Base-by-base conservation (phyloP, 805 yeast species). In the Pichia deserticola region DNA sequence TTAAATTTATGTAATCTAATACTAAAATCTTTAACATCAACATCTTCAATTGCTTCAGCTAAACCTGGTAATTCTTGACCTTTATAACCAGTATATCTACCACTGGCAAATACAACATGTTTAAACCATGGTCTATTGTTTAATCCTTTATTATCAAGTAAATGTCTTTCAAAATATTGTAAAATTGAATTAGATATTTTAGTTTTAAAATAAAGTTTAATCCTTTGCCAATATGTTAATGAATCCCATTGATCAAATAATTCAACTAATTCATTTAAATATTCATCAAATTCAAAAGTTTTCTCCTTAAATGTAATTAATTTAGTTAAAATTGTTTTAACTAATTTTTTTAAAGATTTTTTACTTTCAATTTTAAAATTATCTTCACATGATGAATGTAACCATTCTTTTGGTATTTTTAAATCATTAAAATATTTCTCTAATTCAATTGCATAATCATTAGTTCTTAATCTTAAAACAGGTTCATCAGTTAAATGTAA, bases 51-150 rank as follows among this genome's bases (percentile, higher is more conserved):
- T 0, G 80, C 75, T 57, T 81, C 85, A 6, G 67, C 67, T 37
- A 80, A 61, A 0, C 79, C 82, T 1, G 85, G 84, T 48, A 79
- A 65, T 37, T 74, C 69, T 48, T 76, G 79, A 5, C 82, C 83
- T n/a, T 75, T 73, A 53, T 80, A 79, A 2, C 85, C 85, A 0
- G 82, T 79, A 63, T 76, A 74, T 44, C 81, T 61, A 2, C 82
- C 83, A 44, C 82, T 78, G 3, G 84, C 80, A 60, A 67, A 80
- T n/a, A 79, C 70, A 40, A 74, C 64, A 59, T 81, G 86, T 60
- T 74, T 78, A 65, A 75, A 80, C 84, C 84, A 81, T 2, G 69
- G 60, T 47, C 85, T 69, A 40, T 65, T 69, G 13, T 70, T 72
- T 20, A 80, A 67, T 1, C 86, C 86, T 4, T 68, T 66, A 3